Conservation (phyloP, 116 monocot species). For the Thalassia testudinum region DNA sequence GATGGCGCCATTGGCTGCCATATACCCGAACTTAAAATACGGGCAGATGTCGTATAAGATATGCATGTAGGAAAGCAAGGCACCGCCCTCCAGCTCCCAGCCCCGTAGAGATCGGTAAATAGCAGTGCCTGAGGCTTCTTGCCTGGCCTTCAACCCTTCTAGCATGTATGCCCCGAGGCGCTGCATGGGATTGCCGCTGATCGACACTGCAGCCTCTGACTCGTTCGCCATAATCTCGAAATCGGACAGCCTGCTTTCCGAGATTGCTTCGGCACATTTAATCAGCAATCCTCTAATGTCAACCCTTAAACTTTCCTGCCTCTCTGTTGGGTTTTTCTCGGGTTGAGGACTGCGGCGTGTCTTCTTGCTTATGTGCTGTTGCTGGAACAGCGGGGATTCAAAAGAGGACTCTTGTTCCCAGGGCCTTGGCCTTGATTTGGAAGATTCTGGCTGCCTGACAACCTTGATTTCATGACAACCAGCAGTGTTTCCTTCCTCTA, state of each 20-base stretch:
- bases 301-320: constrained; percentile 4
- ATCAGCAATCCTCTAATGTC: constrained; percentile 34
- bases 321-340: constrained; percentile 3
- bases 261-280: constrained; percentile 35
- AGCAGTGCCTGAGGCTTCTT: constrained; percentile 33
- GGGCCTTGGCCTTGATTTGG: too few relatives aligned
- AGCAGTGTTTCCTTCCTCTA: too few relatives aligned
- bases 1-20: constrained; percentile 91
- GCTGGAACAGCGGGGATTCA: too few relatives aligned
- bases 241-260: constrained; percentile 20
- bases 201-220: constrained; percentile 18
- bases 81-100: constrained; percentile 39
- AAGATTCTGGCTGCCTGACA: too few relatives aligned
- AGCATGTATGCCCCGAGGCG: constrained; percentile 64
- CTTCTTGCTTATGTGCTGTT: too few relatives aligned
- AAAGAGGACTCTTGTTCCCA: too few relatives aligned
- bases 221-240: constrained; percentile 24
- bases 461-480: too few relatives aligned
- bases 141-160: constrained; percentile 57
- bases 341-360: too few relatives aligned
- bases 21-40: constrained; percentile 87
- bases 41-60: constrained; percentile 83
- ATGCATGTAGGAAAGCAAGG: constrained; percentile 60
- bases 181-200: constrained; percentile 47
- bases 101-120: constrained; percentile 26